phyloP scores from a whole-genome alignment of 805 yeast species.

The Blastobotrys americana region DNA sequence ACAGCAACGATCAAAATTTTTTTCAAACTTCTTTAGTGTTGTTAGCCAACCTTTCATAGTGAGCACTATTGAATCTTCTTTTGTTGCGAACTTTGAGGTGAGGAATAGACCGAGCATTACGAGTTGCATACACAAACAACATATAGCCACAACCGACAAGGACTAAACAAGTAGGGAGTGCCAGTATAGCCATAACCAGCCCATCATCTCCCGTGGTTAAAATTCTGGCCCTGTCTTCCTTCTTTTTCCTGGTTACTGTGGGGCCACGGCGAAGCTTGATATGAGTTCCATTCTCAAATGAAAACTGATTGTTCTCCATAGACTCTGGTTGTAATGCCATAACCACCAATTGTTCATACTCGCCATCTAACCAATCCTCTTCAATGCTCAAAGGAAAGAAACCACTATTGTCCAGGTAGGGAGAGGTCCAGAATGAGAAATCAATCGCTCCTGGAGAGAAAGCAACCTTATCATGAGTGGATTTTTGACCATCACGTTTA shows the following conservation, averaged over 20 bases:
- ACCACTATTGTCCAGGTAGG: conserved; percentile 65
- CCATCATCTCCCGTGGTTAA: conserved; percentile 38
- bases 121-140: conserved; percentile 9
- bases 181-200: conserved; percentile 18
- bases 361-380: conserved; percentile 57
- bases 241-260: conserved; percentile 35
- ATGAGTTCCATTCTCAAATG: conserved; percentile 46
- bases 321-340: conserved; percentile 69
- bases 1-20: no score
- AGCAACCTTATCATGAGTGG: conserved; percentile 3
- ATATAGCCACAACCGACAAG: conserved; percentile 14
- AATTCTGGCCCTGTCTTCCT: conserved; percentile 22
- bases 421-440: conserved; percentile 55
- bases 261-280: conserved; percentile 32
- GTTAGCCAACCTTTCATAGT: neutral
- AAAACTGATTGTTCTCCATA: conserved; percentile 59
- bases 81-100: neutral
- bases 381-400: conserved; percentile 52
- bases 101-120: conserved; percentile 5
- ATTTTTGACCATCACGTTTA: conserved; percentile 15
- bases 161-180: conserved; percentile 17
- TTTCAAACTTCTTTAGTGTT: neutral
- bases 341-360: conserved; percentile 47
- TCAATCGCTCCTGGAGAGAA: conserved; percentile 5
- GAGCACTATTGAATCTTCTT: neutral